Evolutionary conservation across 306 rosid genomes (phyloP).

Genomic region (Castanospermum australe): DNA sequence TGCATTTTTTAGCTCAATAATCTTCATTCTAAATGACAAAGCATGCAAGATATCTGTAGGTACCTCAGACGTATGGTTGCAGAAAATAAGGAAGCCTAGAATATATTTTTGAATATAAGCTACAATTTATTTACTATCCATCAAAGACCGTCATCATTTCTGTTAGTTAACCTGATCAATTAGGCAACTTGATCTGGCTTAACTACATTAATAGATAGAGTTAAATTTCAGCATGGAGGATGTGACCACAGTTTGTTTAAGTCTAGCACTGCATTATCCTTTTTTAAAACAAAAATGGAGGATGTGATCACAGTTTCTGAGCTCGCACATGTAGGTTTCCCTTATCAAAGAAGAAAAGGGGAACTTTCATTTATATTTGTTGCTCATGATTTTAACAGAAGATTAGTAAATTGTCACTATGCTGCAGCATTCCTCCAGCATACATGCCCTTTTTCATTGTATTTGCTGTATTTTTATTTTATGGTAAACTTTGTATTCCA

Average conservation of each 20-base stretch:
- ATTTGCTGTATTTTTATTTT: constrained; percentile 30
- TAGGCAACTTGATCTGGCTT: not conserved
- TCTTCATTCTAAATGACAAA: not conserved
- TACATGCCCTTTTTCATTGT: constrained; percentile 14
- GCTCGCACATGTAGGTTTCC: not conserved
- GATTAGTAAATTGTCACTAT: not conserved
- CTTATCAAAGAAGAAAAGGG: not conserved
- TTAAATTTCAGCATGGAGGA: not conserved
- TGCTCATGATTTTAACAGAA: not conserved
- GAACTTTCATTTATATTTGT: not conserved
- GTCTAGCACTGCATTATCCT: not conserved
- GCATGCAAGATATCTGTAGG: not conserved
- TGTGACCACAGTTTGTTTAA: too few relatives aligned
- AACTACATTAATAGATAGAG: not conserved
- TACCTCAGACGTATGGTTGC: constrained; percentile 18
- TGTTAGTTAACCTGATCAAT: constrained; percentile 7
- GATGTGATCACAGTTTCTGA: constrained; percentile 1
- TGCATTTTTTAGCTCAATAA: not conserved
- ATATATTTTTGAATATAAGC: not conserved
- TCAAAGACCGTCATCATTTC: constrained; percentile 9
- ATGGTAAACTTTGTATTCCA: constrained; percentile 12
- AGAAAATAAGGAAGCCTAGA: constrained; percentile 15
- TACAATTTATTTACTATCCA: not conserved
- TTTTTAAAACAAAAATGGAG: not conserved
- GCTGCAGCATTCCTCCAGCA: constrained; percentile 10